A percentile compares a stretch with the other conserved stretches of the same genome.
Evolutionary conservation across 352 stramenopile species (phyloP).

Genomic region (Chrysophaeum taylorii): DNA sequence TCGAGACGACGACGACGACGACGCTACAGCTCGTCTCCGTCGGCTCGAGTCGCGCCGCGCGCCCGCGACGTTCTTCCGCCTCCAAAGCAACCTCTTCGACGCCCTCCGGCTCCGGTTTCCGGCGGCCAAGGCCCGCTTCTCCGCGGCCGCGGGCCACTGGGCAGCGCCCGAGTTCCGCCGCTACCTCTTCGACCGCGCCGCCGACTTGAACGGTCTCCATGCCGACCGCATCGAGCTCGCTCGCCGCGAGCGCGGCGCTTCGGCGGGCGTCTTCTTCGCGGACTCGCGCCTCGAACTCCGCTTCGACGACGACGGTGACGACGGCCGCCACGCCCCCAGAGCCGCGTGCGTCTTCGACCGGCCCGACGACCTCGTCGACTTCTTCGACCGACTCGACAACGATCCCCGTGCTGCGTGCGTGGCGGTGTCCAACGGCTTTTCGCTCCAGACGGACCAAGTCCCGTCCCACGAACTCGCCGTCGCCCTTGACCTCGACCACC

Average conservation of each 20-base stretch:
- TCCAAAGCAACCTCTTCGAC: background rate
- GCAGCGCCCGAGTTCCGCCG: background rate
- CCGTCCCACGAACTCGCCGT: background rate
- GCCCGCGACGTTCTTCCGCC: background rate
- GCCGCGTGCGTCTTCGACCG: background rate
- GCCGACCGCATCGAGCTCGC: background rate
- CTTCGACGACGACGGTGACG: constrained; percentile 12
- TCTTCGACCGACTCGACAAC: background rate
- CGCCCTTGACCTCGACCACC: background rate
- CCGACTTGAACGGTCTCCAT: background rate
- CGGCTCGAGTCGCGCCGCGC: background rate
- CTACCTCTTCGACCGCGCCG: background rate
- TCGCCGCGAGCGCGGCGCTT: background rate
- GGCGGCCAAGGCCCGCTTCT: constrained; percentile 1
- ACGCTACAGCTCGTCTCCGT: no score
- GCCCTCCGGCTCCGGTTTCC: background rate
- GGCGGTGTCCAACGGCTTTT: background rate
- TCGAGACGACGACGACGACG: background rate
- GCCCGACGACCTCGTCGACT: background rate
- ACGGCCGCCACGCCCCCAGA: background rate
- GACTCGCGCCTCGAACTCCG: background rate
- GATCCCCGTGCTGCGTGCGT: background rate
- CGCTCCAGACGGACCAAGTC: background rate
- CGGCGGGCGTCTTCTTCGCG: background rate
- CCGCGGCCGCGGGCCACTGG: background rate